Conservation (phyloP, 371 early-diverging fungal genomes). For the Mucor irregularis region DNA sequence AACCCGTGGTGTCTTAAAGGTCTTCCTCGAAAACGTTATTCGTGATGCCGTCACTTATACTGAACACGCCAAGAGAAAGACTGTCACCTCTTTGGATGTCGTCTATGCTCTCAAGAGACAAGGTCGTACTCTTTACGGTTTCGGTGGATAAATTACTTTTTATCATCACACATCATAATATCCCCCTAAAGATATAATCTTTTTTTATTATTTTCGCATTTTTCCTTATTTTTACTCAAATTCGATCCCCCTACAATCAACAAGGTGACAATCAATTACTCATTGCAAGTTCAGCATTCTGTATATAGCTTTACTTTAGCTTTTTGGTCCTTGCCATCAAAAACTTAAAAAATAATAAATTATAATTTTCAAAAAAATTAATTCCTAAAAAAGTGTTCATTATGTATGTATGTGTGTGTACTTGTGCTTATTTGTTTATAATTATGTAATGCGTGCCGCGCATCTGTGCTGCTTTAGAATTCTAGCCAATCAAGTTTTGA, state of each 20-base stretch:
- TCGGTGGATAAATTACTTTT: slow-evolving; percentile 24
- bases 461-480: no score
- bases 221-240: slow-evolving; percentile 7
- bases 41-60: slow-evolving; percentile 99
- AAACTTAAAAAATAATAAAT: slow-evolving; percentile 8
- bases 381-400: neutral
- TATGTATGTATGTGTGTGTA: neutral
- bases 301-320: slow-evolving; percentile 20
- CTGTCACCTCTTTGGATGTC: slow-evolving; percentile 83
- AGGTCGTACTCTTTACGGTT: slow-evolving; percentile 91
- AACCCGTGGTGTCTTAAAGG: slow-evolving; percentile 96
- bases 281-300: slow-evolving; percentile 22
- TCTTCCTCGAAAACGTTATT: slow-evolving; percentile 98
- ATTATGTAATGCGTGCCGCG: no score
- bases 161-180: slow-evolving; percentile 2
- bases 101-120: slow-evolving; percentile 99
- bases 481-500: no score
- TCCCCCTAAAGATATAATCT: neutral
- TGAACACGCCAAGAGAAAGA: slow-evolving; percentile 99
- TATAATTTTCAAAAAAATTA: slow-evolving; percentile 4
- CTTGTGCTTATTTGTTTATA: neutral
- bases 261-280: slow-evolving; percentile 7
- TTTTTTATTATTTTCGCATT: neutral
- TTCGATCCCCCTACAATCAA: slow-evolving; percentile 4
- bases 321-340: slow-evolving; percentile 12